Base-by-base conservation (phyloP, 257 asterid genomes). In the Echium plantagineum region DNA sequence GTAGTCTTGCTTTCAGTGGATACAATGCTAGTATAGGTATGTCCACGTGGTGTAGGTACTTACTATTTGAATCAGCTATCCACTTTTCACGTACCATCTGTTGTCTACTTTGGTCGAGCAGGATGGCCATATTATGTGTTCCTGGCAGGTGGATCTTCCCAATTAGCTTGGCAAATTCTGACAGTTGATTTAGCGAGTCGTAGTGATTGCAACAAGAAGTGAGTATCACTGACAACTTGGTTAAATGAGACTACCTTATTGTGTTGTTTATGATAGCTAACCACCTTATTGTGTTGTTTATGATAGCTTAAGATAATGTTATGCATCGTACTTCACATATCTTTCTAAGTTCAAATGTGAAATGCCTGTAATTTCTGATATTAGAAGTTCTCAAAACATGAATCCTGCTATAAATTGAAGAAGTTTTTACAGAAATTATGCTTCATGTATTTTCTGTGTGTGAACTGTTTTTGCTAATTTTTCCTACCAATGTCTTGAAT, bases 161-260 rank as follows among this genome's bases (percentile, higher is more conserved):
- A 90, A 42, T 74, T 90, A 70, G 81, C 86, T 48, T 90, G 97
- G 96, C 97, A 87, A 75, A 90, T 87, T 60, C 71, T 66, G 72
- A 80, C 80, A 0, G 96, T 81, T 47, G 94, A 90, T 71, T 78
- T 90, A 60, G 73, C 88, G 28, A 75, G 73, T 61, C 87, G 87
- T 31, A 79, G 77, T 21, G 97, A 90, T 73, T 90, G 97, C 83
- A 81, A 75, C 63, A 74, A 71, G 64, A 87, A 86, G 96, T 81
- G 75, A 19, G 89, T 78, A 62, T 60, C 15, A 42, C 49, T 42
- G 49, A 42, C 60, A 12, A 55, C 59, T 7, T 55, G n/a, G n/a
- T n/a, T n/a, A n/a, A n/a, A n/a, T n/a, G n/a, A n/a, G n/a, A n/a
- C n/a, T n/a, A n/a, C n/a, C n/a, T n/a, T n/a, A n/a, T n/a, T n/a